A percentile compares a stretch with the other conserved stretches of the same genome.
Evolutionary conservation across 306 rosid genomes (phyloP).

Genomic region (Delonix regia): DNA sequence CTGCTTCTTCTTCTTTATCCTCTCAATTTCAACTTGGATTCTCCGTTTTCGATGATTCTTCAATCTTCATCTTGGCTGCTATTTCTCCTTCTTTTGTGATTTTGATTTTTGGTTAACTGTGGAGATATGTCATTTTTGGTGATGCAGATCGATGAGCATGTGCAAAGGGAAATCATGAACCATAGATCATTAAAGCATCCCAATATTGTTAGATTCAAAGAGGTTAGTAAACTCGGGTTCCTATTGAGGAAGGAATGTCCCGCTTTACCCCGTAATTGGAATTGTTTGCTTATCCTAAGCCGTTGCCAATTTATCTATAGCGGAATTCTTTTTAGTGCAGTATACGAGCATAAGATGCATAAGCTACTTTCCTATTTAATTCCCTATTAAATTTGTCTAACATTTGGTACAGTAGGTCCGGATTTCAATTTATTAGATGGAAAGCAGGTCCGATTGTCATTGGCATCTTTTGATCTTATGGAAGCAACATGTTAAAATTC

Average conservation of each 20-base stretch:
- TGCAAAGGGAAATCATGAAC: constrained; percentile 85
- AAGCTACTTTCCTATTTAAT: constrained; percentile 7
- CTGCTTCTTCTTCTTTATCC: constrained; percentile 24
- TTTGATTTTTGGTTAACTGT: constrained; percentile 29
- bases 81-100: neutral
- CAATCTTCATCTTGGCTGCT: neutral
- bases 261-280: neutral
- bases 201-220: constrained; percentile 80
- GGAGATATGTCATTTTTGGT: constrained; percentile 9
- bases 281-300: neutral
- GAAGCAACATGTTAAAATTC: neutral
- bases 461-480: neutral
- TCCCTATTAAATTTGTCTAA: neutral
- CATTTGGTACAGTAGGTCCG: constrained; percentile 1
- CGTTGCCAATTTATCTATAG: neutral
- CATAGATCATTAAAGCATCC: constrained; percentile 91
- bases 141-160: constrained; percentile 79
- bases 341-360: neutral
- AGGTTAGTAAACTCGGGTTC: constrained; percentile 48
- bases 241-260: neutral
- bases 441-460: neutral
- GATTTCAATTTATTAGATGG: neutral
- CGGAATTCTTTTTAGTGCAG: neutral
- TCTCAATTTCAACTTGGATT: neutral
- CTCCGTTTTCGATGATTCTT: neutral